These are phyloP conservation scores for Phytophthora nicotianae DNA, from an alignment of 352 stramenopile species.

Conservation along the genomic window DNA sequence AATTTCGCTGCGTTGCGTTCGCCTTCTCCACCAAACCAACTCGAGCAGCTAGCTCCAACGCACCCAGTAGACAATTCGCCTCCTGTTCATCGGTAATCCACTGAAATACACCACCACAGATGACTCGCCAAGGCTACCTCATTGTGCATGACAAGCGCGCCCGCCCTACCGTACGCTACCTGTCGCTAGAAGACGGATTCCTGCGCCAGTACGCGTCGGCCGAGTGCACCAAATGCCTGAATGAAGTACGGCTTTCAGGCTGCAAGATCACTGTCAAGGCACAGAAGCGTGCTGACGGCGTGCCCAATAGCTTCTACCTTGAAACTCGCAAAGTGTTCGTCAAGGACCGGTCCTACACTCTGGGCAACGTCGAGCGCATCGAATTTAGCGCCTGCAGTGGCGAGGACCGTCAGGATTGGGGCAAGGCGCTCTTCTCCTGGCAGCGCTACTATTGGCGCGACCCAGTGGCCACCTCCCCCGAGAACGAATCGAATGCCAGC, in stretches of 20 bases:
- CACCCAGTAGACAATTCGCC: conserved; percentile 28
- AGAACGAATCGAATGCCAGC: conserved; percentile 13
- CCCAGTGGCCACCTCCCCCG: conserved; percentile 27
- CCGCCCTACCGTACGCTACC: conserved; percentile 61
- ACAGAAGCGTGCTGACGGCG: conserved; percentile 66
- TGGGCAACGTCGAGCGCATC: conserved; percentile 60
- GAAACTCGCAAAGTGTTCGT: conserved; percentile 87
- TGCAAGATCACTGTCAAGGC: conserved; percentile 86
- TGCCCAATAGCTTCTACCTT: conserved; percentile 84
- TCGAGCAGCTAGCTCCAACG: conserved; percentile 2
- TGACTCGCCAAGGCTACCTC: conserved; percentile 82
- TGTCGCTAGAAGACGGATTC: conserved; percentile 83
- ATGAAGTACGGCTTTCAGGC: conserved; percentile 77
- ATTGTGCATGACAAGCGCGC: conserved; percentile 74
- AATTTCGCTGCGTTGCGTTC: conserved; percentile 3
- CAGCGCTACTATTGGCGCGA: conserved; percentile 89
- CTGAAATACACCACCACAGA: conserved; percentile 21
- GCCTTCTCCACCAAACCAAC: conserved; percentile 6
- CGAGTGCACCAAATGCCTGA: conserved; percentile 48
- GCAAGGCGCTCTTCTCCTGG: conserved; percentile 87
- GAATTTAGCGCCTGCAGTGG: conserved; percentile 70
- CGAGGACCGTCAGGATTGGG: conserved; percentile 82
- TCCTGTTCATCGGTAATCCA: conserved; percentile 6
- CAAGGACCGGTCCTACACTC: conserved; percentile 84
- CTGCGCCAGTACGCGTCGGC: conserved; percentile 67